Percentiles rank a stretch among this genome's conserved stretches.
Conservation (phyloP, 2,329 filamentous ascomycete species). For the Epichloe sibirici region DNA sequence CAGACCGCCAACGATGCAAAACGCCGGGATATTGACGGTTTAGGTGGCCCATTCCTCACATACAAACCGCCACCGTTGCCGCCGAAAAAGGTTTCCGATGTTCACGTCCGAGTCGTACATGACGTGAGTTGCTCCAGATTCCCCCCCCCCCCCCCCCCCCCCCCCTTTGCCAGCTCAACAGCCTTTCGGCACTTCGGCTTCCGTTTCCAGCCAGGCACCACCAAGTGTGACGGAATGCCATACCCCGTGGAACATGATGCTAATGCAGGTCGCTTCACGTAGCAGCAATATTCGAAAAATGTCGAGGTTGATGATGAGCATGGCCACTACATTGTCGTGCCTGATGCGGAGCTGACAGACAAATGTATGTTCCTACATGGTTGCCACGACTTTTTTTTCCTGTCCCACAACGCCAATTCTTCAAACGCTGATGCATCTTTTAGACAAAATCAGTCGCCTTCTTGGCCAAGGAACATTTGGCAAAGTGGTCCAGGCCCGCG, state of each 20-base stretch:
- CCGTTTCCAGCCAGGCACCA: not conserved
- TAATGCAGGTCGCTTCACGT: not conserved
- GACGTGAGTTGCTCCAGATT: constrained; percentile 40
- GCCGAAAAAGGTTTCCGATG: constrained; percentile 78
- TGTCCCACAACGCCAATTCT: not conserved
- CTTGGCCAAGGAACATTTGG: constrained; percentile 96
- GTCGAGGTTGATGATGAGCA: constrained; percentile 90
- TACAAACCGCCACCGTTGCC: constrained; percentile 84
- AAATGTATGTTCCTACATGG: constrained; percentile 56
- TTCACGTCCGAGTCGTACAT: constrained; percentile 47
- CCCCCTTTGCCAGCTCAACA: not conserved
- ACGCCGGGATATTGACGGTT: constrained; percentile 58
- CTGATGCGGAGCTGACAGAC: constrained; percentile 74
- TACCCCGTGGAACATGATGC: not conserved
- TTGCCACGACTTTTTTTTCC: not conserved
- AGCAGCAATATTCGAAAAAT: constrained; percentile 35
- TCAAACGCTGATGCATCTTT: not conserved
- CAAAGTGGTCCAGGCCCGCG: constrained; percentile 89
- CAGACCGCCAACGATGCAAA: constrained; percentile 75
- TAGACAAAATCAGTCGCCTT: constrained; percentile 79
- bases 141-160: not conserved
- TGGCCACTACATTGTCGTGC: constrained; percentile 88
- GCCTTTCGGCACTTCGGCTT: not conserved
- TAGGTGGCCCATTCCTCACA: constrained; percentile 58
- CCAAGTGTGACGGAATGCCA: not conserved